Percentiles rank a stretch among this genome's conserved stretches.
phyloP scores from a whole-genome alignment of 2,329 filamentous ascomycete genomes.

The Colletotrichum sp. region DNA sequence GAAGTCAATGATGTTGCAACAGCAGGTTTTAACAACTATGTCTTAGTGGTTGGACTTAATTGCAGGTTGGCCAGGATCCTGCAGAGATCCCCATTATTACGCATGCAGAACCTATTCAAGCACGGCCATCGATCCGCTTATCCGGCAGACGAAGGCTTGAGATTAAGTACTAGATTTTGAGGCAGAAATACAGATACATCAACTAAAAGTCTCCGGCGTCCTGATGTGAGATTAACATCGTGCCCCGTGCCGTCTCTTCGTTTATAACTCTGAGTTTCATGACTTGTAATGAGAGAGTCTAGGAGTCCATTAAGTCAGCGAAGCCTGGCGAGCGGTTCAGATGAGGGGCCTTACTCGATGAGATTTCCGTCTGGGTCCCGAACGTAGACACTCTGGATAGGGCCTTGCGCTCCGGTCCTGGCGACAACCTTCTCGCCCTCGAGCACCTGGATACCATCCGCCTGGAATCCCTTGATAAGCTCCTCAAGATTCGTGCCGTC shows the following conservation, averaged over 20 bases:
- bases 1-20: background rate
- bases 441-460: slow-evolving; percentile 49
- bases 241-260: background rate
- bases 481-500: slow-evolving; percentile 46
- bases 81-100: background rate
- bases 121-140: background rate
- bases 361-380: slow-evolving; percentile 66
- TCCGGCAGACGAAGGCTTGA: background rate
- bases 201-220: background rate
- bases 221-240: background rate
- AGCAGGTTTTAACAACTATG: background rate
- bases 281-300: slow-evolving; percentile 3
- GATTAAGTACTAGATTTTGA: background rate
- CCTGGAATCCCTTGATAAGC: slow-evolving; percentile 44
- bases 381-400: slow-evolving; percentile 61
- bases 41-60: background rate
- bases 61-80: background rate
- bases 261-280: too few relatives aligned
- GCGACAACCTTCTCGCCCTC: slow-evolving; percentile 56
- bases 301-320: background rate
- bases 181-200: background rate
- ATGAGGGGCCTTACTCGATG: slow-evolving; percentile 55
- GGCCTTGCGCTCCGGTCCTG: slow-evolving; percentile 59
- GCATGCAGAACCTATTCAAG: background rate
- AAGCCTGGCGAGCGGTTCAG: background rate